Evolutionary conservation across 1,284 basidiomycete genomes (phyloP).

Genomic region (Cyathus pygmaeus): DNA sequence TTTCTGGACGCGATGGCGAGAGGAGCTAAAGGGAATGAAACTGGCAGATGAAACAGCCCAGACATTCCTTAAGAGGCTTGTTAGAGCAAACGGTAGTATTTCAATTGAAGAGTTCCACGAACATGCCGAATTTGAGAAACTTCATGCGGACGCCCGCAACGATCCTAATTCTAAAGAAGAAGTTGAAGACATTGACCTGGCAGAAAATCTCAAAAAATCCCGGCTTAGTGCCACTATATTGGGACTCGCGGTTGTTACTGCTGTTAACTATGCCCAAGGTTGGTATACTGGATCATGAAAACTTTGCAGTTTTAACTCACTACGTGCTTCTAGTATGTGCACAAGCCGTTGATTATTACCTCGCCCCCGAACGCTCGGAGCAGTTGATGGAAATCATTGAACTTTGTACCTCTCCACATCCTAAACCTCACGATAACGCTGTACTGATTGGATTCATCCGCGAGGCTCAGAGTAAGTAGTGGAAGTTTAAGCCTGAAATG

Average conservation of each 20-base stretch:
- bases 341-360: slow-evolving; percentile 59
- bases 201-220: slow-evolving; percentile 30
- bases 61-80: slow-evolving; percentile 29
- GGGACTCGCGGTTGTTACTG: slow-evolving; percentile 49
- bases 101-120: too few species aligned
- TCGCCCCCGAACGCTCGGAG: slow-evolving; percentile 40
- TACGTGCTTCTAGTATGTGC: slow-evolving; percentile 19
- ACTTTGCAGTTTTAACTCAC: neutral
- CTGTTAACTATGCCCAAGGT: slow-evolving; percentile 53
- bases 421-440: slow-evolving; percentile 15
- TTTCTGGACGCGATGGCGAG: neutral
- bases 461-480: slow-evolving; percentile 52
- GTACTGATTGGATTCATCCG: slow-evolving; percentile 53
- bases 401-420: slow-evolving; percentile 33
- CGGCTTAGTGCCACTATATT: slow-evolving; percentile 52
- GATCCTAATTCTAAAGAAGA: slow-evolving; percentile 11
- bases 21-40: neutral
- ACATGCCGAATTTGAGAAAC: too few species aligned
- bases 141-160: too few species aligned
- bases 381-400: slow-evolving; percentile 46
- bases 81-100: slow-evolving; percentile 8
- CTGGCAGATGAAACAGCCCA: slow-evolving; percentile 15
- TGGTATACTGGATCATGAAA: slow-evolving; percentile 1
- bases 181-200: too few species aligned
- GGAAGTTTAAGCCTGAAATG: neutral